Evolutionary conservation across 352 stramenopile genomes (phyloP).

Genomic region (Pythium aristosporum): DNA sequence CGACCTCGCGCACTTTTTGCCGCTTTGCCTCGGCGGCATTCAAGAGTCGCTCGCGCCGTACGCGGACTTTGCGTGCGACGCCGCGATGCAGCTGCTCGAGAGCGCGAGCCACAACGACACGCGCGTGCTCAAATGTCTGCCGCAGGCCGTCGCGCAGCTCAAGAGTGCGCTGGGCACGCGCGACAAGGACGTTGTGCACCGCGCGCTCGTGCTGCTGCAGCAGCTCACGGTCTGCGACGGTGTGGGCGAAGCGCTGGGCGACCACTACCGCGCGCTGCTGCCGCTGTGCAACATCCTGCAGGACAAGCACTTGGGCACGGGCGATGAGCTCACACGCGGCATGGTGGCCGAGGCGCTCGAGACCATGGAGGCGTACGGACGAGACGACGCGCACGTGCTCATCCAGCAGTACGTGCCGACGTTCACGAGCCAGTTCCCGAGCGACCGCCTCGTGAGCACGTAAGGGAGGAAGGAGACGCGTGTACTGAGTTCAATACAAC

Average conservation of each 20-base stretch:
- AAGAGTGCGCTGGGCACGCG: constrained; percentile 64
- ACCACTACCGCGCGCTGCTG: constrained; percentile 74
- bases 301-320: constrained; percentile 72
- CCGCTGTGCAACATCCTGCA: constrained; percentile 84
- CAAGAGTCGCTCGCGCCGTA: constrained; percentile 76
- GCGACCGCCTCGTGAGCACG: constrained; percentile 23
- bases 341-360: constrained; percentile 69
- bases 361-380: constrained; percentile 70
- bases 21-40: constrained; percentile 72
- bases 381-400: constrained; percentile 58
- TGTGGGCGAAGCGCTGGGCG: constrained; percentile 55
- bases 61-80: constrained; percentile 68
- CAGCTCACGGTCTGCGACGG: constrained; percentile 69
- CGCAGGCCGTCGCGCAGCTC: constrained; percentile 58
- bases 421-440: constrained; percentile 47
- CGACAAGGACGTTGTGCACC: constrained; percentile 62
- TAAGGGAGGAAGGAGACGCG: background rate
- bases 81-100: constrained; percentile 63
- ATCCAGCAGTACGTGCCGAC: constrained; percentile 81
- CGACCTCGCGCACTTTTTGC: constrained; percentile 65
- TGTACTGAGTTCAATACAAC: constrained; percentile 1
- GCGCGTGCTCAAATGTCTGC: constrained; percentile 53
- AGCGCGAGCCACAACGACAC: constrained; percentile 35
- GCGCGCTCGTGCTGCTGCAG: constrained; percentile 70
- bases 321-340: constrained; percentile 53